Base-by-base conservation (phyloP, 2,329 filamentous ascomycete species). In the Pseudogymnoascus destructans region DNA sequence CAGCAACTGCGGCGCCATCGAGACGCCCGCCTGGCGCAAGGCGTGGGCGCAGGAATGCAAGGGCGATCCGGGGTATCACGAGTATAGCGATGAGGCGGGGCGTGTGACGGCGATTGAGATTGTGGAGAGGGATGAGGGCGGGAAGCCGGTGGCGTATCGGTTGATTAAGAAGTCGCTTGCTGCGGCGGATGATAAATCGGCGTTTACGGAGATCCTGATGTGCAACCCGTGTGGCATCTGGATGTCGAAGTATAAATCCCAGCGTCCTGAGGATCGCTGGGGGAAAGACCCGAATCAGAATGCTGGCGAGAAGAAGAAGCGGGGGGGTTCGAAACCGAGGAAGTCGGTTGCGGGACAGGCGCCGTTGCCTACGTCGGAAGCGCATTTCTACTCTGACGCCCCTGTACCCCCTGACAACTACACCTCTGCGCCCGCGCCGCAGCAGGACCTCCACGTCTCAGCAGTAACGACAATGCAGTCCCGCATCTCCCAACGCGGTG, bases 221-320 rank as follows among this genome's bases (percentile, higher is more conserved):
- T 98, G 93, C 76, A 98, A 98, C 70, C 90, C 92, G 60, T 98
- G 93, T 69, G 93, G 93, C 15, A 83, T 98, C 40, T 98, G 90
- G 89, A 84, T 98, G 65, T 84, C 85, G 61, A 97, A 96, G 68
- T 89, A 86, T 71, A 89, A 87, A 67, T 79, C 75, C 21, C 93
- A 95, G 75, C 84, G 93, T 7, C 93, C 93, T 2, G 76, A 82
- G 58, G 83, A 92, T 61, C 84, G 85, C 63, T 98, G 92, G 92
- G 78, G 79, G 59, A 73, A 76, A 32, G 73, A 55, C 57, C 61
- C 58, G 57, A 68, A 64, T 60, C 63, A 63, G 33, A 42, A 61
- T 59, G 49, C 30, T 59, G 64, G 78, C 64, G 76, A 76, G 42
- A 73, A 77, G 57, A 75, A 72, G 64, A 80, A 75, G 70, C 73